phyloP scores from a whole-genome alignment of 805 yeast species.

The Lipomyces oligophaga region DNA sequence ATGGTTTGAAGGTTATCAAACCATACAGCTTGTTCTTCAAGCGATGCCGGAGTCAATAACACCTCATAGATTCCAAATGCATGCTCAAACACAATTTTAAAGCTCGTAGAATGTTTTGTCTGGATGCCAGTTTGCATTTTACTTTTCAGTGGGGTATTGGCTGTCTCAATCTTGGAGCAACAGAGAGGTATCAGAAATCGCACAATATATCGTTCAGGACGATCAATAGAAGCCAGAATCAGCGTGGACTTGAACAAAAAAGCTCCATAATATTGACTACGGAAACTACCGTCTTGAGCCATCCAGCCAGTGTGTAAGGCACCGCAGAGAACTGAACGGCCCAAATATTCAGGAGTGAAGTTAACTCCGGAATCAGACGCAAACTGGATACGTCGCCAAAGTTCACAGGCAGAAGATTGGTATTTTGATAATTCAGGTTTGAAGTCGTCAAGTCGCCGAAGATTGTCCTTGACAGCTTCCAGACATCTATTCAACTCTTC shows the following conservation, averaged over 20 bases:
- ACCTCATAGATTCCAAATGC: constrained; percentile 21
- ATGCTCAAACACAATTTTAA: constrained; percentile 23
- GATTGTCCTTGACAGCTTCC: constrained; percentile 5
- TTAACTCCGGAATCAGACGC: neutral
- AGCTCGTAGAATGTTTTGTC: constrained; percentile 10
- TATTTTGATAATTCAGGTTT: neutral
- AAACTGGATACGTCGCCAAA: constrained; percentile 19
- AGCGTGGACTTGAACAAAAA: constrained; percentile 26
- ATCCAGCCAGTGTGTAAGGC: constrained; percentile 27
- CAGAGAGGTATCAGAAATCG: constrained; percentile 21
- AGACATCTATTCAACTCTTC: constrained; percentile 4
- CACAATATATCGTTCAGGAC: constrained; percentile 12
- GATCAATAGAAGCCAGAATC: constrained; percentile 12
- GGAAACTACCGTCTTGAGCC: constrained; percentile 10
- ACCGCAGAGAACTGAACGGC: constrained; percentile 22
- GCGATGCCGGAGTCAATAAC: constrained; percentile 21
- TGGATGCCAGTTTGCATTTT: constrained; percentile 12
- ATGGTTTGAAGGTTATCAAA: constrained; percentile 6
- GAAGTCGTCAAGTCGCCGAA: constrained; percentile 5
- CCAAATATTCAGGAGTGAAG: constrained; percentile 15
- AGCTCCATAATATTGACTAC: constrained; percentile 18
- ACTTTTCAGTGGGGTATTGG: constrained; percentile 3
- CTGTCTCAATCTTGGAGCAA: constrained; percentile 3
- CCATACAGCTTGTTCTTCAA: constrained; percentile 21
- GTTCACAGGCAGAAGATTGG: constrained; percentile 7